Conservation (phyloP, 192 early-diverging fungal species). For the Geosiphon pyriformis region DNA sequence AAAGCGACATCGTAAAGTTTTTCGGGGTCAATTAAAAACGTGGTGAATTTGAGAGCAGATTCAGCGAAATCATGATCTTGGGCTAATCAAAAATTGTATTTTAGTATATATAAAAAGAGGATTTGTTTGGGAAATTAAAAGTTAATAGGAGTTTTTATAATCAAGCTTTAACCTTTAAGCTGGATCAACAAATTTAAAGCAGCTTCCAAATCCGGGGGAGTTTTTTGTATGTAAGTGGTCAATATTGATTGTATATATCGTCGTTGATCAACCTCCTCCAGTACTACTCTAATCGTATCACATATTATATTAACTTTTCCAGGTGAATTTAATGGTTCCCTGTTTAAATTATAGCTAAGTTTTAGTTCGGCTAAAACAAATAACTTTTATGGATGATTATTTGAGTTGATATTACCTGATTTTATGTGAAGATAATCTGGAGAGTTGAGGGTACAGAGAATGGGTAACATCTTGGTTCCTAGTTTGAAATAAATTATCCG, state of each 20-base stretch:
- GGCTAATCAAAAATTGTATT: conserved; percentile 22
- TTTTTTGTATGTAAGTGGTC: conserved; percentile 76
- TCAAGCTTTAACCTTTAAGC: conserved; percentile 51
- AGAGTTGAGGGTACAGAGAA: conserved; percentile 65
- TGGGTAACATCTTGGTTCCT: conserved; percentile 76
- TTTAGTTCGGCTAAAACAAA: conserved; percentile 1
- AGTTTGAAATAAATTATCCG: background rate
- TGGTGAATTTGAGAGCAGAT: conserved; percentile 79
- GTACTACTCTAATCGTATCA: conserved; percentile 53
- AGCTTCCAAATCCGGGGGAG: conserved; percentile 75
- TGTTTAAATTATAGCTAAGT: no score
- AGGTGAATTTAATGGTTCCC: background rate
- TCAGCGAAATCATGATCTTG: conserved; percentile 64
- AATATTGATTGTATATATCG: conserved; percentile 75
- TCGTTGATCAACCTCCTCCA: conserved; percentile 46
- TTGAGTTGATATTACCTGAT: background rate
- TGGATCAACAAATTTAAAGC: conserved; percentile 66
- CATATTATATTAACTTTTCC: conserved; percentile 77
- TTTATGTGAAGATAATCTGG: conserved; percentile 10
- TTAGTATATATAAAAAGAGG: no score
- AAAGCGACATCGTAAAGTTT: conserved; percentile 85
- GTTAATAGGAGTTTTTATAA: no score
- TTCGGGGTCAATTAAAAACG: conserved; percentile 88
- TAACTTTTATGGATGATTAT: background rate
- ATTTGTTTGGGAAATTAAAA: no score